Conservation (phyloP, 768 basidiomycete species). For the Leccinum subgranulosum region DNA sequence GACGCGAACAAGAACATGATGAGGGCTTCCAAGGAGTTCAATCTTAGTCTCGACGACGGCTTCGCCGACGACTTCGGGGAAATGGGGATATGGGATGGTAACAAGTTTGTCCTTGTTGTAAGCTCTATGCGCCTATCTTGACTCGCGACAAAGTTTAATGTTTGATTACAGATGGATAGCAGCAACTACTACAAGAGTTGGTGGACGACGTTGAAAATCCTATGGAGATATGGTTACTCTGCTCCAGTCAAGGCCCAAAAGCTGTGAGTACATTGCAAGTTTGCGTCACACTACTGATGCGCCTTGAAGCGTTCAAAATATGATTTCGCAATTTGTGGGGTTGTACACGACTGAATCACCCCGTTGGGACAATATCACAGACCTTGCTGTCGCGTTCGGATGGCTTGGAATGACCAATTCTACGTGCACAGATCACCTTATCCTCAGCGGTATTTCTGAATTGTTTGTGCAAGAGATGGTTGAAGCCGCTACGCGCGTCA, state of each 20-base stretch:
- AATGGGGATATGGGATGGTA: constrained; percentile 83
- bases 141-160: background rate
- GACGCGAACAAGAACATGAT: constrained; percentile 64
- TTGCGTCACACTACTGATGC: background rate
- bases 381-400: constrained; percentile 50
- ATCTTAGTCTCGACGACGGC: constrained; percentile 49
- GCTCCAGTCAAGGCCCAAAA: constrained; percentile 56
- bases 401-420: constrained; percentile 49
- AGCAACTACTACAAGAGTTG: constrained; percentile 40
- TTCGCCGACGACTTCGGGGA: constrained; percentile 47
- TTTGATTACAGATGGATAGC: constrained; percentile 38
- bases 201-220: constrained; percentile 70
- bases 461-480: constrained; percentile 70
- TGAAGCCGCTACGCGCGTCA: constrained; percentile 78
- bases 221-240: constrained; percentile 74
- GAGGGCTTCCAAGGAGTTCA: constrained; percentile 80
- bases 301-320: constrained; percentile 46
- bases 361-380: constrained; percentile 60
- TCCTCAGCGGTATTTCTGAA: constrained; percentile 48
- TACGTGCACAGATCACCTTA: constrained; percentile 57
- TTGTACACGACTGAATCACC: constrained; percentile 56
- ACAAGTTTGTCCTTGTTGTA: constrained; percentile 63
- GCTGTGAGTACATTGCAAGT: constrained; percentile 38
- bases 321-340: constrained; percentile 49
- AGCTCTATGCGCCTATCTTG: constrained; percentile 21